Percentiles rank a stretch among this genome's conserved stretches.
These are phyloP conservation scores for Solanum chiquidenum DNA, from an alignment of 257 asterid species.

Conservation along the genomic window DNA sequence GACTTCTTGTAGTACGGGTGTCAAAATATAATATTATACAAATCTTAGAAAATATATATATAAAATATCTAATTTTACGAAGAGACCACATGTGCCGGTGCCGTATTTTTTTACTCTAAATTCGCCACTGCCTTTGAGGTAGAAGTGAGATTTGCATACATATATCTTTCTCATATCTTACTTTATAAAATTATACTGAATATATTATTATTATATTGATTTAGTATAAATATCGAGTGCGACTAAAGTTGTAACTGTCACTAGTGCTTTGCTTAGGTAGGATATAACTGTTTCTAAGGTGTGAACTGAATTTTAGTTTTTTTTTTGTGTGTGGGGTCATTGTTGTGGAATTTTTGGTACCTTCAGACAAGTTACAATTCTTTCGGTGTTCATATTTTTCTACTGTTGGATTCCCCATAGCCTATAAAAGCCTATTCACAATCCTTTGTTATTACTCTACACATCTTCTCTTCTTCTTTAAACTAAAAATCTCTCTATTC, in stretches of 20 bases:
- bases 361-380: slow-evolving; percentile 26
- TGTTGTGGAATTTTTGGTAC: slow-evolving; percentile 29
- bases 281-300: slow-evolving; percentile 15
- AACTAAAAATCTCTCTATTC: neutral
- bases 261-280: neutral
- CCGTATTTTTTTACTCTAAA: too few species aligned
- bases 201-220: neutral
- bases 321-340: slow-evolving; percentile 13
- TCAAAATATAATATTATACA: too few species aligned
- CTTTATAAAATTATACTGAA: neutral
- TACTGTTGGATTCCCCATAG: slow-evolving; percentile 7
- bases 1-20: too few species aligned
- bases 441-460: slow-evolving; percentile 24
- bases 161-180: rapidly evolving
- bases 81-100: too few species aligned
- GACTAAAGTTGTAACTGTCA: slow-evolving; percentile 9
- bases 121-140: too few species aligned
- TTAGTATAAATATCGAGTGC: neutral
- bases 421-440: slow-evolving; percentile 18
- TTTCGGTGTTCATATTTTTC: slow-evolving; percentile 24
- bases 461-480: slow-evolving; percentile 6
- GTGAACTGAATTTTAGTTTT: slow-evolving; percentile 24
- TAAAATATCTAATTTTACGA: too few species aligned
- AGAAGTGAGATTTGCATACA: neutral
- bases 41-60: too few species aligned